Base-by-base conservation (phyloP, 1,284 basidiomycete genomes). In the Rhodotorula sp. region DNA sequence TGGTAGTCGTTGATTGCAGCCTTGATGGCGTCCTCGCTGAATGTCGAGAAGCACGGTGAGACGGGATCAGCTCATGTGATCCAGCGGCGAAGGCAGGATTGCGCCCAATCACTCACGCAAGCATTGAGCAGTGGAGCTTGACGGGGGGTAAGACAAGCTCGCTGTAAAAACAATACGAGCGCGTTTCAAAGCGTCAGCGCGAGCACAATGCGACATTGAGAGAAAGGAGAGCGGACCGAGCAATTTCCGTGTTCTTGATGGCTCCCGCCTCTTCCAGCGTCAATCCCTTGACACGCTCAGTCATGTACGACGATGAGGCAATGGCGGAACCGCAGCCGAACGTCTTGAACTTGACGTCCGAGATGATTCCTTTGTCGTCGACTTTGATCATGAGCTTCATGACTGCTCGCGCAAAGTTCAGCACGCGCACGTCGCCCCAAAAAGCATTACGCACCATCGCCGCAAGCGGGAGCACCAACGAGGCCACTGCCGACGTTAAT, bases 381-480 rank as follows among this genome's bases (percentile, higher is more conserved):
- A 99, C 96, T 77, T 92, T 91, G 80, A 99, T 99, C 81, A 97
- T 94, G 31, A 99, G 88, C 83, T 99, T 99, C 95, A 98, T 98
- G 61, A 98, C 96, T 94, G 77, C 20, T n/a, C 59, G 28, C 26
- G 37, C 48, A 13, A 28, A 15, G 15, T n/a, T 30, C 37, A 51
- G 59, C 18, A 40, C n/a, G 4, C 4, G 37, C 20, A 9, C 15
- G 18, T 34, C 34, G 6, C 54, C 0, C 8, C n/a, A n/a, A 30
- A 46, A 22, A 37, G 30, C 22, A n/a, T 24, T 55, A 74, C 81
- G 80, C 78, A 58, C 82, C 82, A 75, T 81, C 81, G 24, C 89
- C 93, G 79, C 85, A 96, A 85, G 92, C 94, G 80, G 95, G 95
- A 66, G 96, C 96, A 67, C 96, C 96, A 60, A 99, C 96, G 63